Evolutionary conservation across 2,329 filamentous ascomycete genomes (phyloP).

Genomic region (Xylaria arbuscula): DNA sequence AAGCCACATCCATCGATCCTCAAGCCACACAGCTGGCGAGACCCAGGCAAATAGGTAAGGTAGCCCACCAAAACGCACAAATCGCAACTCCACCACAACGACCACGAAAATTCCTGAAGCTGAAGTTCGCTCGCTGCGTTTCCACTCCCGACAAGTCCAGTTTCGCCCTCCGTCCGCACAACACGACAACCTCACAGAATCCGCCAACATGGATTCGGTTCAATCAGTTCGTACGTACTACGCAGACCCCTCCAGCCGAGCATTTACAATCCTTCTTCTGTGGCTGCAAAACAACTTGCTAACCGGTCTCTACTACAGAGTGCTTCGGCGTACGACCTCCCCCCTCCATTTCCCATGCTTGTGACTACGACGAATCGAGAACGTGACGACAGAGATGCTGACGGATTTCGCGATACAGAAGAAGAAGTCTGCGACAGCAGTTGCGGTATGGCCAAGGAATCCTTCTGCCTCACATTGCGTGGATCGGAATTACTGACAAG

Average conservation of each 20-base stretch:
- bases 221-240: slow-evolving; percentile 40
- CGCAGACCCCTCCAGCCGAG: background rate
- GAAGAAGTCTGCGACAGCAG: slow-evolving; percentile 40
- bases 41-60: slow-evolving; percentile 32
- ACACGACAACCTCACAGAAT: slow-evolving; percentile 31
- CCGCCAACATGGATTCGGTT: slow-evolving; percentile 38
- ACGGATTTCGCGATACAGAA: slow-evolving; percentile 33
- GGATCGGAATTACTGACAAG: slow-evolving; percentile 28
- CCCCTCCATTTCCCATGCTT: background rate
- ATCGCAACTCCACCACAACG: slow-evolving; percentile 38
- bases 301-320: slow-evolving; percentile 32
- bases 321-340: slow-evolving; percentile 39
- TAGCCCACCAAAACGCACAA: slow-evolving; percentile 39
- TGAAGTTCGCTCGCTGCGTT: slow-evolving; percentile 39
- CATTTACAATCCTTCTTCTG: background rate
- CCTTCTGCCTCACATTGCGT: background rate
- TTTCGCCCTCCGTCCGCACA: slow-evolving; percentile 32
- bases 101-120: slow-evolving; percentile 37
- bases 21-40: slow-evolving; percentile 37
- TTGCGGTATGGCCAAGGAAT: slow-evolving; percentile 29
- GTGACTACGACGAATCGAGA: background rate
- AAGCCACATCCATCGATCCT: slow-evolving; percentile 10
- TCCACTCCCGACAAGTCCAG: slow-evolving; percentile 37
- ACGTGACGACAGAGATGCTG: slow-evolving; percentile 30
- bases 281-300: slow-evolving; percentile 17